phyloP scores from a whole-genome alignment of 768 basidiomycete genomes.

The Amanita brunnescens region DNA sequence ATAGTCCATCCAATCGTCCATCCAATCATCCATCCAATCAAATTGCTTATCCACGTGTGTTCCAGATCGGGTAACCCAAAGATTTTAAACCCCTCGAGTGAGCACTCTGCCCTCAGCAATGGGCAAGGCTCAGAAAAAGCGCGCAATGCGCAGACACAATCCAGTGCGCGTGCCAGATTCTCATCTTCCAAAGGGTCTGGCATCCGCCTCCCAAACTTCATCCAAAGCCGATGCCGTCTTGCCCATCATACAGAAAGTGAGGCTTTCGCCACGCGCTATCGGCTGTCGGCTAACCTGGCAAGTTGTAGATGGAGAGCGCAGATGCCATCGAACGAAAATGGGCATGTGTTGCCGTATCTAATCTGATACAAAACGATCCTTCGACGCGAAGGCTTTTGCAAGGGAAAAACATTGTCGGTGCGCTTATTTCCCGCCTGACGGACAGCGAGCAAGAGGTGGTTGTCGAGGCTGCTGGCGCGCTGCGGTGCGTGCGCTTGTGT shows the following conservation, averaged over 20 bases:
- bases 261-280: neutral
- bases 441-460: conserved; percentile 89
- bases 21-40: conserved; percentile 5
- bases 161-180: conserved; percentile 91
- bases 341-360: conserved; percentile 96
- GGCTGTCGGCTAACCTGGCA: conserved; percentile 4
- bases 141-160: conserved; percentile 79
- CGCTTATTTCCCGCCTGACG: conserved; percentile 77
- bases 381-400: conserved; percentile 85
- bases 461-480: conserved; percentile 80
- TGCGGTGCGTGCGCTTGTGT: conserved; percentile 66
- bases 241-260: conserved; percentile 87
- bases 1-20: no score
- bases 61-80: neutral
- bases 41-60: neutral
- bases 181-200: conserved; percentile 78
- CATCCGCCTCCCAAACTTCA: conserved; percentile 62
- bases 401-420: conserved; percentile 84
- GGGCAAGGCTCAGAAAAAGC: conserved; percentile 93
- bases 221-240: conserved; percentile 72
- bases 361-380: conserved; percentile 91
- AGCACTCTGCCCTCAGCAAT: no score
- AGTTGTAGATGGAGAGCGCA: conserved; percentile 57
- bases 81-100: neutral
- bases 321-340: conserved; percentile 82